Evolutionary conservation across 192 early-diverging fungal species (phyloP).

Genomic region (Coemansia sp.): DNA sequence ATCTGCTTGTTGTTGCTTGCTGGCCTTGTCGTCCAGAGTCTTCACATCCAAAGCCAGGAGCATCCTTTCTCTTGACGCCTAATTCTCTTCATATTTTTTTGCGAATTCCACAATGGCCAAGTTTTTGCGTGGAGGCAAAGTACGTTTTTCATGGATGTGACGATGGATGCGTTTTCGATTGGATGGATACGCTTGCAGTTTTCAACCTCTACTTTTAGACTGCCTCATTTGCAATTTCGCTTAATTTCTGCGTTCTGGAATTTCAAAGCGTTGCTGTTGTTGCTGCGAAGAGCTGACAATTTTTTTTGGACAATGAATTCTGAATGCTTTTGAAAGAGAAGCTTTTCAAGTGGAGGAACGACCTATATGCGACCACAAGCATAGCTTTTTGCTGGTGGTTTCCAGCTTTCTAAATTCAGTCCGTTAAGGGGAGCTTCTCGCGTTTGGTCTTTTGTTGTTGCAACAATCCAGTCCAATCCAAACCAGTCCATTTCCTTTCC

Average conservation of each 20-base stretch:
- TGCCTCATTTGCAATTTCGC: not conserved
- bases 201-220: not conserved
- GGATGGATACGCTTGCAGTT: slow-evolving; percentile 15
- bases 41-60: not conserved
- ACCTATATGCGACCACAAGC: not conserved
- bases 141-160: slow-evolving; percentile 26
- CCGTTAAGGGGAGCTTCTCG: not conserved
- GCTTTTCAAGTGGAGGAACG: not conserved
- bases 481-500: too few species aligned
- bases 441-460: not conserved
- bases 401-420: not conserved
- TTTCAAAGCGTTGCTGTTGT: not conserved
- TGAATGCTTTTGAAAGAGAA: not conserved
- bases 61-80: slow-evolving; percentile 32
- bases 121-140: slow-evolving; percentile 53
- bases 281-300: too few species aligned
- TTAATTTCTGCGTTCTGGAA: not conserved
- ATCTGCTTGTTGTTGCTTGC: not conserved
- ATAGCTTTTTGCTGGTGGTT: not conserved
- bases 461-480: not conserved
- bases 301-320: too few species aligned
- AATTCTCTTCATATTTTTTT: slow-evolving; percentile 13
- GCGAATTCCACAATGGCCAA: slow-evolving; percentile 42
- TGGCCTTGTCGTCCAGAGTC: not conserved
- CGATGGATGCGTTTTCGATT: slow-evolving; percentile 21